Evolutionary conservation across 257 asterid species (phyloP), one percentile per base, ranked within the genome.

Genomic region (Penstemon barbatus): DNA sequence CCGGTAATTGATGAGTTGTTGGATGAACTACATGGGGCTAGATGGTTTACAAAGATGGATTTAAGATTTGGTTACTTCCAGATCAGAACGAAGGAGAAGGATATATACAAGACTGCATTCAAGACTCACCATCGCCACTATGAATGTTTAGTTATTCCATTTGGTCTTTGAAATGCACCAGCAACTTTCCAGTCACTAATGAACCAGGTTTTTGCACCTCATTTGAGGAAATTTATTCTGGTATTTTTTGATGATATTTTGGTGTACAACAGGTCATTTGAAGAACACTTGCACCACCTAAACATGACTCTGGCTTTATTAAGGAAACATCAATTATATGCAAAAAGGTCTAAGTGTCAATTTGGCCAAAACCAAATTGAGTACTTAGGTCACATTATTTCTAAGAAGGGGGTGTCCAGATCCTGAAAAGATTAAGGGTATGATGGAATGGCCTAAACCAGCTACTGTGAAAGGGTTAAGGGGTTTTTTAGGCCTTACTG

Each of bases 241-340:
- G 59, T 13, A 0, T 53, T 65, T 9, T 74, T 74, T 43, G 70
- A 58, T 39, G 63, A 73, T n/a, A 73, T 65, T 4, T n/a, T 73
- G 3, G 6, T 72, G 0, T 72, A 64, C 52, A 72, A 60, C 5
- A 2, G 4, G 0, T 0, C 33, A 0, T 4, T 11, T 4, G 41
- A 25, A 0, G 33, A 5, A 0, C 77, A 54, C 25, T 0, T 18
- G 5, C 1, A 6, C 0, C 60, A 72, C 6, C 12, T 73, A 8
- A 3, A 6, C 6, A 0, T 0, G 0, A 61, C 44, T 0, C 4
- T 73, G 2, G 0, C 7, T 0, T 12, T 36, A 0, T 11, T 74
- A 5, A 8, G 15, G 3, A 0, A 33, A 0, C 0, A 67, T 3
- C 25, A 40, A 4, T 37, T 74, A 0, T 60, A 12, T 12, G 56